Percentiles rank a stretch among this genome's conserved stretches.
Conservation (phyloP, 2,329 filamentous ascomycete genomes). For the Pestalotiopsis sp. region DNA sequence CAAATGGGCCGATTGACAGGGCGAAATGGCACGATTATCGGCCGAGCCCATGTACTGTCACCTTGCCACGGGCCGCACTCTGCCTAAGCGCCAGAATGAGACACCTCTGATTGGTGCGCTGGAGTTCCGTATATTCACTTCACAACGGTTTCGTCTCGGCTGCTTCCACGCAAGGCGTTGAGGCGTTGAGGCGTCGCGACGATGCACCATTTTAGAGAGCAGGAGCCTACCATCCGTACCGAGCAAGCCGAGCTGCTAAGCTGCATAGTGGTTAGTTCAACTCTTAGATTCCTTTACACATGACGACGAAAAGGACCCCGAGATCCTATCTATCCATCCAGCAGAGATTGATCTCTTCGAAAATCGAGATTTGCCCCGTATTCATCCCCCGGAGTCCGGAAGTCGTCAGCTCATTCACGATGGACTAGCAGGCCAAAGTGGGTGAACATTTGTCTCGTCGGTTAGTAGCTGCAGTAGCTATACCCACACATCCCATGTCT, state of each 20-base stretch:
- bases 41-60: conserved; percentile 4
- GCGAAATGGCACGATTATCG: conserved; percentile 7
- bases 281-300: not conserved
- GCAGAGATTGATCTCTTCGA: not conserved
- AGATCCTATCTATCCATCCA: not conserved
- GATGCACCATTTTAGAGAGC: not conserved
- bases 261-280: not conserved
- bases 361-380: not conserved
- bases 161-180: not conserved
- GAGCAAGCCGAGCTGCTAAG: not conserved
- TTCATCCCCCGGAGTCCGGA: not conserved
- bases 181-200: not conserved
- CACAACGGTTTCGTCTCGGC: not conserved
- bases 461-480: not conserved
- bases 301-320: not conserved
- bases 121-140: not conserved
- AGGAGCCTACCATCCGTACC: not conserved
- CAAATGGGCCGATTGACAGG: not conserved
- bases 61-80: conserved; percentile 8
- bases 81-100: not conserved
- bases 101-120: not conserved
- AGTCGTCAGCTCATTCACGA: not conserved
- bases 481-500: not conserved
- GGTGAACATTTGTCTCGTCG: not conserved
- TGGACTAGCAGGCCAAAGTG: not conserved